Base-by-base conservation (phyloP, 2,329 filamentous ascomycete species). In the Arthrobotrys sinensis region DNA sequence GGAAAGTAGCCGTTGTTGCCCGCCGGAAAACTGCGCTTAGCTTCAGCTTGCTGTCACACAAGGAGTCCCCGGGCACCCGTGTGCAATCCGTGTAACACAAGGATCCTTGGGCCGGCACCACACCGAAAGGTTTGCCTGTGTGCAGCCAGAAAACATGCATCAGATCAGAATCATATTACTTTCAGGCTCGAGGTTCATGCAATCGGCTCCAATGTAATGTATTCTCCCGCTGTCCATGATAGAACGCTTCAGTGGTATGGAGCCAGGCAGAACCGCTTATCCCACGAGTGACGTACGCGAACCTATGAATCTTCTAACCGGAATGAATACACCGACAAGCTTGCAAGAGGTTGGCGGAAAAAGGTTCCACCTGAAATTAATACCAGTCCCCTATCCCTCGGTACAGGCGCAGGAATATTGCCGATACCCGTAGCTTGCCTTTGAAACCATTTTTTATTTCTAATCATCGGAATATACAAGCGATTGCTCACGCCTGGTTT, bases 1-100 rank as follows among this genome's bases (percentile, higher is more conserved):
- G 55, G 55, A 43, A 60, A 43, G 3, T 16, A n/a, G 7, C 36
- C 28, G 19, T n/a, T 28, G 14, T 28, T 60, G 55, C 34, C 55
- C 55, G 55, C 55, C 55, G 55, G 55, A 60, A 60, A 60, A 60
- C 34, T 60, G 55, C 55, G 55, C 55, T 60, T 60, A 60, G 36
- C 50, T 34, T 6, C 2, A 5, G 45, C 19, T 21, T 3, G 16
- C 6, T 38, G 16, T 34, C 11, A 28, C 19, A 38, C 7, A 38
- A 21, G n/a, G 32, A 43, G 4, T 34, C 14, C 53, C 53, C n/a
- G 8, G 55, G 10, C 3, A 19, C 36, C 55, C 55, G 55, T 60
- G 55, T 34, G 19, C 36, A 40, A 40, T 32, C 55, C 34, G 55
- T 60, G 55, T 60, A 40, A 60, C 55, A 60, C 55, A 43, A 53